A percentile compares a stretch with the other conserved stretches of the same genome.
phyloP scores from a whole-genome alignment of 352 stramenopile genomes.

The Pythium periplocum region DNA sequence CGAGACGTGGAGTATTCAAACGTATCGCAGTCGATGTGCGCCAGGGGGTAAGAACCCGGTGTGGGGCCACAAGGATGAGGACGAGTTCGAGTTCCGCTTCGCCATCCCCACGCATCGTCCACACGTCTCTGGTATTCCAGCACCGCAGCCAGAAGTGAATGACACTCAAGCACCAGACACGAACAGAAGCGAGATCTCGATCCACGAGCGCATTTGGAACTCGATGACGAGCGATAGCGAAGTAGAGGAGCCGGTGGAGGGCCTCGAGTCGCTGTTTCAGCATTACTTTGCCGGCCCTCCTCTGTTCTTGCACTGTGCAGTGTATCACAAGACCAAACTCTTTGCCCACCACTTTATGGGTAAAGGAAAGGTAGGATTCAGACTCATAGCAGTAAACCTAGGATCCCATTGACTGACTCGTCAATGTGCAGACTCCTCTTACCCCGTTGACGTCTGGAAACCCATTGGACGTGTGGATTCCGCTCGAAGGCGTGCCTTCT shows the following conservation, averaged over 20 bases:
- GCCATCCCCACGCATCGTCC: slow-evolving; percentile 63
- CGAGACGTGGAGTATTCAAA: slow-evolving; percentile 70
- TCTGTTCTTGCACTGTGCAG: slow-evolving; percentile 43
- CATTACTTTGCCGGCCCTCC: slow-evolving; percentile 60
- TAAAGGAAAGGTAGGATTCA: slow-evolving; percentile 35
- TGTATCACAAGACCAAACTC: slow-evolving; percentile 81
- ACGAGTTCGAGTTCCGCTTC: slow-evolving; percentile 70
- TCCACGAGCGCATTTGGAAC: slow-evolving; percentile 31
- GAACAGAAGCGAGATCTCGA: background rate
- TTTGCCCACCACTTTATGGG: slow-evolving; percentile 77
- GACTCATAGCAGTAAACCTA: too few relatives aligned
- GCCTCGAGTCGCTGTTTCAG: slow-evolving; percentile 55
- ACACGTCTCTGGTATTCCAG: slow-evolving; percentile 37
- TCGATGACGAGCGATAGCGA: slow-evolving; percentile 22
- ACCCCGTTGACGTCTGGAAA: slow-evolving; percentile 46
- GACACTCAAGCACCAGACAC: background rate
- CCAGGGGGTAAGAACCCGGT: slow-evolving; percentile 42
- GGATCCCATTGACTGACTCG: background rate
- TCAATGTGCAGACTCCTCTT: slow-evolving; percentile 34
- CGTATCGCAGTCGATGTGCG: slow-evolving; percentile 58
- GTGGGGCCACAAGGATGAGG: slow-evolving; percentile 39
- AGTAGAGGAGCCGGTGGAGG: slow-evolving; percentile 24
- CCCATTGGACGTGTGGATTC: slow-evolving; percentile 66
- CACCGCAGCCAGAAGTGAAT: background rate
- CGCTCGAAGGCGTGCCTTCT: slow-evolving; percentile 48